Evolutionary conservation across 106 monocot genomes (phyloP), one percentile per base, ranked within the genome.

Genomic region (Acanthochlamys bracteata): DNA sequence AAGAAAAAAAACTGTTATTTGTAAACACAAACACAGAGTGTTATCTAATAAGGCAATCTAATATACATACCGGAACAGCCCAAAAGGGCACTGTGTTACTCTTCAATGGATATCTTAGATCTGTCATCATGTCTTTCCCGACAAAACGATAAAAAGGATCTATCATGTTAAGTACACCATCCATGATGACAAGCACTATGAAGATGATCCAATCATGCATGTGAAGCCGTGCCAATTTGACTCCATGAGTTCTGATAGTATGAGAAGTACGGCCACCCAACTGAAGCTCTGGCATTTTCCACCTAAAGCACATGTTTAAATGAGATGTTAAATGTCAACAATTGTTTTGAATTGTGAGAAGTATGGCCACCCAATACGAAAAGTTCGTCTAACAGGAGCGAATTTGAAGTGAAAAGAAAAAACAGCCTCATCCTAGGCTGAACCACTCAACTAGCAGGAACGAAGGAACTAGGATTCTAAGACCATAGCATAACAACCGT

Each of bases 151-250:
- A 27, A 49, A 69, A 69, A 41, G 69, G 69, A n/a, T 69, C 47
- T 17, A 69, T 60, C 25, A 69, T 46, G 49, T 69, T 69, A 42
- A 69, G 42, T 59, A 69, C 60, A 20, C 58, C 46, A 9, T 60
- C 69, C 17, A 69, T 59, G 16, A 69, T 25, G 13, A 41, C 69
- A 60, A 69, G 69, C 16, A 60, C 45, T 21, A 69, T 3, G 33
- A 69, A 59, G 14, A 69, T 60, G 20, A 69, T 47, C 69, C 69
- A 69, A 59, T 69, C 69, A 69, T 69, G 69, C 69, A 69, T 69
- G 49, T 69, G 69, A 57, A 60, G 20, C n/a, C 47, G 59, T 33
- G 47, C 45, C 58, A 69, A 12, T 41, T 69, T 69, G 46, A 69
- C 7, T 69, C 69, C 69, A 60, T 69, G 69, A 20, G 59, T 59